phyloP scores from a whole-genome alignment of 202 grass and related monocot genomes.

The Bolboschoenoplectus hybrid region DNA sequence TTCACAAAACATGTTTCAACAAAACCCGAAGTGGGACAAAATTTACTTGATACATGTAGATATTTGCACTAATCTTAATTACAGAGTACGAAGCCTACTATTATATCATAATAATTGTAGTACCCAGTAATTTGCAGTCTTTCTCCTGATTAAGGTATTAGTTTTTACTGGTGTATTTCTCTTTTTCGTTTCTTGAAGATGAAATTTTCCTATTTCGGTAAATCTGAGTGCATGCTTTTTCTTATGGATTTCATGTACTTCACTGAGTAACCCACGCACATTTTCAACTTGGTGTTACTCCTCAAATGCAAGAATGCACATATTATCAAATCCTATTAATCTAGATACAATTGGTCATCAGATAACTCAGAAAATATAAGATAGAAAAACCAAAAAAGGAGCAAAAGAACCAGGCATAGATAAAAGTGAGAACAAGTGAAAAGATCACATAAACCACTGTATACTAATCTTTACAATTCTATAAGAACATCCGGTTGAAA shows the following conservation, averaged over 20 bases:
- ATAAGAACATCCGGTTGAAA: conserved; percentile 7
- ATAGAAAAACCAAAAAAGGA: not conserved
- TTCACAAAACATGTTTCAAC: not conserved
- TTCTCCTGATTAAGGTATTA: not conserved
- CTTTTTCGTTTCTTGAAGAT: not conserved
- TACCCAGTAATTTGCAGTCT: not conserved
- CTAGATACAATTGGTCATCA: not conserved
- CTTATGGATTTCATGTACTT: not conserved
- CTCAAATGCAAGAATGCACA: not conserved
- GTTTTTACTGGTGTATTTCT: not conserved
- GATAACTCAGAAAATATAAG: not conserved
- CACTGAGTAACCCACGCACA: not conserved
- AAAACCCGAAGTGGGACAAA: not conserved
- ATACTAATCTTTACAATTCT: not conserved
- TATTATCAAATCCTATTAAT: not conserved
- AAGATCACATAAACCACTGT: not conserved
- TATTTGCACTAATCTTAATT: not conserved
- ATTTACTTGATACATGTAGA: not conserved
- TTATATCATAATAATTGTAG: not conserved
- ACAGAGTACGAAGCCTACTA: not conserved
- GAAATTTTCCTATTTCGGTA: not conserved
- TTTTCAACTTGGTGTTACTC: too few relatives aligned
- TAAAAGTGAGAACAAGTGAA: not conserved
- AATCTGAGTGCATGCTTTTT: not conserved
- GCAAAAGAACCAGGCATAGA: not conserved